Percentiles rank a stretch among this genome's conserved stretches.
These are phyloP conservation scores for Boletus rubescentipes DNA, from an alignment of 768 basidiomycete genomes.

Conservation along the genomic window DNA sequence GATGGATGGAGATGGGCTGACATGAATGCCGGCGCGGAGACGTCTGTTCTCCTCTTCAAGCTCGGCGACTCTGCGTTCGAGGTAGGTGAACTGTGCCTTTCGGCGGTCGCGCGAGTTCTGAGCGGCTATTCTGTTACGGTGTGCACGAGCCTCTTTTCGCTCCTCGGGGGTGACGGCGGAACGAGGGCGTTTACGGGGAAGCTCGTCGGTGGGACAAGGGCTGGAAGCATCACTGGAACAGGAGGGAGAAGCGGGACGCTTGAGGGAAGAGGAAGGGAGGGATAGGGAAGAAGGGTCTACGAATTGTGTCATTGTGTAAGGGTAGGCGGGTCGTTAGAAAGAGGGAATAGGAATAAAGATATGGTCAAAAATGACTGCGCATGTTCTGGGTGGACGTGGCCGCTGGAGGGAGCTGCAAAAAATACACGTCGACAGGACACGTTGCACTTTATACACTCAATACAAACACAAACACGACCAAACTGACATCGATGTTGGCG, in stretches of 20 bases:
- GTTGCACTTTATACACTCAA: constrained; percentile 30
- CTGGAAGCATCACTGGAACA: constrained; percentile 17
- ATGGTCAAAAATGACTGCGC: constrained; percentile 17
- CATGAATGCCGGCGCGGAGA: constrained; percentile 54
- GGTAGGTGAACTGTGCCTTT: constrained; percentile 74
- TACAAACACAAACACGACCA: constrained; percentile 27
- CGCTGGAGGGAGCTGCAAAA: constrained; percentile 10
- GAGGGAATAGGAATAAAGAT: constrained; percentile 20
- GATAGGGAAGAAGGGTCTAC: constrained; percentile 42
- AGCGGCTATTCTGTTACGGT: constrained; percentile 90
- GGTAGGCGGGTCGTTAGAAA: neutral
- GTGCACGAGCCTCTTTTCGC: constrained; percentile 83
- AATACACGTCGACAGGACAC: constrained; percentile 30
- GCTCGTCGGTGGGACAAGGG: constrained; percentile 32
- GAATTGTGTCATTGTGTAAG: constrained; percentile 27
- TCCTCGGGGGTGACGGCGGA: constrained; percentile 65
- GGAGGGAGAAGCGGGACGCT: constrained; percentile 29
- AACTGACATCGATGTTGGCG: too few relatives aligned
- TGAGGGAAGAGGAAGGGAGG: constrained; percentile 35
- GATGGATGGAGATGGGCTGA: constrained; percentile 23
- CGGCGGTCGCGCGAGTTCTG: constrained; percentile 91
- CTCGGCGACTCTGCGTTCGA: constrained; percentile 66
- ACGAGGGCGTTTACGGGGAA: constrained; percentile 75
- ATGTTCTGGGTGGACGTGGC: constrained; percentile 23
- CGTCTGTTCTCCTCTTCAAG: constrained; percentile 84